phyloP scores from a whole-genome alignment of 2,329 filamentous ascomycete genomes.

The Byssothecium circinans region DNA sequence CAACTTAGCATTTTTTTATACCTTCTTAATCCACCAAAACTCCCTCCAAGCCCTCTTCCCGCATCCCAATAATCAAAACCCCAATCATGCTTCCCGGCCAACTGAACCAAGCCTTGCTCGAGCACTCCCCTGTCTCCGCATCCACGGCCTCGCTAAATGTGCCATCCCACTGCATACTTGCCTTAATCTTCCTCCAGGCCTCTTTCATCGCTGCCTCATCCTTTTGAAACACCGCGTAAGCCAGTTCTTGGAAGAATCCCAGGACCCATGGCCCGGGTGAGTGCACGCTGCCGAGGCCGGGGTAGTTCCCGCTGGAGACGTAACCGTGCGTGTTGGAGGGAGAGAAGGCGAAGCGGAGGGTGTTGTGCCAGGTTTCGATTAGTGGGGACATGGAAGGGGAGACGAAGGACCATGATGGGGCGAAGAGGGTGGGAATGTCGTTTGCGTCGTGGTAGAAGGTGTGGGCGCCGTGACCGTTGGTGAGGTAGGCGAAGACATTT shows the following conservation, averaged over 20 bases:
- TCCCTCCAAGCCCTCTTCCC: constrained; percentile 5
- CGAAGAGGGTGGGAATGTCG: constrained; percentile 12
- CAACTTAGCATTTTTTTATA: not conserved
- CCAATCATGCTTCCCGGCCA: constrained; percentile 17
- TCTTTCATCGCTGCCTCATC: constrained; percentile 4
- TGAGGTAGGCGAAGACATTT: constrained; percentile 9
- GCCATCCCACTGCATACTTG: constrained; percentile 16
- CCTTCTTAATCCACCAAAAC: not conserved
- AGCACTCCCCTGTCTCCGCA: constrained; percentile 2
- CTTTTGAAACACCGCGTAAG: constrained; percentile 3
- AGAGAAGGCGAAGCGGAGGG: constrained; percentile 9
- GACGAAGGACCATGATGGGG: constrained; percentile 8
- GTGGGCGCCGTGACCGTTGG: constrained; percentile 4
- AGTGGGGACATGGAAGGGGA: not conserved
- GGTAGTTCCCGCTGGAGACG: constrained; percentile 3
- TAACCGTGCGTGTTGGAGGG: constrained; percentile 5
- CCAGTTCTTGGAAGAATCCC: constrained; percentile 14
- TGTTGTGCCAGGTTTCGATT: constrained; percentile 6
- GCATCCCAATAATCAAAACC: constrained; percentile 8
- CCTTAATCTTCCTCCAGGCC: constrained; percentile 10
- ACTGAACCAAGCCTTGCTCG: constrained; percentile 17
- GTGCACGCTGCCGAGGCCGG: constrained; percentile 13
- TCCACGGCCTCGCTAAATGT: constrained; percentile 16
- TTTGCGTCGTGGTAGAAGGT: constrained; percentile 14
- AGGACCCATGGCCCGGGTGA: constrained; percentile 14